Conservation (phyloP, 345 rosid genomes). For the Gossypium raimondii region DNA sequence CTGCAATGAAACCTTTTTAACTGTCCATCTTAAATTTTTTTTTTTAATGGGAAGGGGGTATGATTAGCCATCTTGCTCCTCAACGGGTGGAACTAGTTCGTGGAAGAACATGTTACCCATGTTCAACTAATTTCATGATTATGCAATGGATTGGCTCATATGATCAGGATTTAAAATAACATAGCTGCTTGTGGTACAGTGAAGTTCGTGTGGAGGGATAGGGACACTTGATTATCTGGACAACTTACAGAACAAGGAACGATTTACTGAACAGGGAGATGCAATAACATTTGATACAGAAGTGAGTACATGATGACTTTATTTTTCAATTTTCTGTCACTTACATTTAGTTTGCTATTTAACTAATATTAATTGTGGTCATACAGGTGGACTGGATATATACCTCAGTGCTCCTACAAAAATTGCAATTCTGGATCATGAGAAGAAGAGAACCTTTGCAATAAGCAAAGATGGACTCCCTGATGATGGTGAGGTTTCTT, state of each 20-base stretch:
- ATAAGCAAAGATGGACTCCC: slow-evolving; percentile 94
- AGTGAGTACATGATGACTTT: slow-evolving; percentile 26
- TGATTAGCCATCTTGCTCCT: neutral
- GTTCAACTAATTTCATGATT: neutral
- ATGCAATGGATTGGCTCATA: neutral
- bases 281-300: slow-evolving; percentile 93
- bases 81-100: neutral
- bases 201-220: slow-evolving; percentile 96
- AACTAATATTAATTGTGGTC: slow-evolving; percentile 12
- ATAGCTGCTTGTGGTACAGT: slow-evolving; percentile 42
- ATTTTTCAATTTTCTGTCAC: neutral
- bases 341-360: neutral
- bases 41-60: too few relatives aligned
- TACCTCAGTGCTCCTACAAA: slow-evolving; percentile 86
- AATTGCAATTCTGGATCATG: slow-evolving; percentile 91
- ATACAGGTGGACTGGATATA: slow-evolving; percentile 66
- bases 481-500: slow-evolving; percentile 72
- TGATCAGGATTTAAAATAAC: slow-evolving; percentile 8
- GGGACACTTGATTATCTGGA: slow-evolving; percentile 93
- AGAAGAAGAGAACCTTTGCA: slow-evolving; percentile 91
- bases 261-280: slow-evolving; percentile 91
- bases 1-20: too few relatives aligned
- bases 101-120: neutral
- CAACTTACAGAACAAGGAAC: slow-evolving; percentile 75
- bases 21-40: too few relatives aligned